Base-by-base conservation (phyloP, 306 rosid genomes). In the Corylus americana region DNA sequence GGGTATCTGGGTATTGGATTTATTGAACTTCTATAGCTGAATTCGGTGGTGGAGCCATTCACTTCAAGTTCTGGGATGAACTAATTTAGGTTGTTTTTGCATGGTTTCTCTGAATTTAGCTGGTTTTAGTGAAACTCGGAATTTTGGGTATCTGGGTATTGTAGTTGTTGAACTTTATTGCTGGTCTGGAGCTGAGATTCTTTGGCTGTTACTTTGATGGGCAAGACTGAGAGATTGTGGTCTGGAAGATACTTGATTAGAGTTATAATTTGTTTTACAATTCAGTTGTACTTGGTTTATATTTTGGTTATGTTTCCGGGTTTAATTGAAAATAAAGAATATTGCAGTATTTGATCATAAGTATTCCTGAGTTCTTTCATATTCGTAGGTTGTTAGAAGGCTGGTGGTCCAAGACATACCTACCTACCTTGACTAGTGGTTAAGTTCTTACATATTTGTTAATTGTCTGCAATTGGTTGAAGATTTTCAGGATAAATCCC, bases 1-100 rank as follows among this genome's bases (percentile, higher is more conserved):
- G 58, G 17, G 12, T 39, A 74, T 79, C 75, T 68, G 37, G 78
- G 64, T 12, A 51, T 37, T 51, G 55, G 12, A 13, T 51, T 14
- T 53, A 13, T 51, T 25, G 16, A 11, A 63, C 37, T 29, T 63
- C 17, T 27, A 31, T 2, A 25, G 70, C 45, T 63, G 70, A 7
- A 63, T 63, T 59, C 13, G 8, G 8, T 31, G 70, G 0, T 29
- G 42, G 45, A 7, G 18, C 22, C 59, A 6, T 54, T 54, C 22
- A 54, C 12, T 8, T 54, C 22, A 54, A 13, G 45, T 16, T 29
- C 10, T 63, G 70, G n/a, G 70, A 5, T 31, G 11, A 63, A 6
- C n/a, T 1, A 4, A 59, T 11, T 0, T 59, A 8, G 8, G 66
- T 59, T 20, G 5, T 27, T 63, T 14, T 63, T 63, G 20, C 5